Conservation (phyloP, 2,329 filamentous ascomycete genomes). For the Penicillium olsonii region DNA sequence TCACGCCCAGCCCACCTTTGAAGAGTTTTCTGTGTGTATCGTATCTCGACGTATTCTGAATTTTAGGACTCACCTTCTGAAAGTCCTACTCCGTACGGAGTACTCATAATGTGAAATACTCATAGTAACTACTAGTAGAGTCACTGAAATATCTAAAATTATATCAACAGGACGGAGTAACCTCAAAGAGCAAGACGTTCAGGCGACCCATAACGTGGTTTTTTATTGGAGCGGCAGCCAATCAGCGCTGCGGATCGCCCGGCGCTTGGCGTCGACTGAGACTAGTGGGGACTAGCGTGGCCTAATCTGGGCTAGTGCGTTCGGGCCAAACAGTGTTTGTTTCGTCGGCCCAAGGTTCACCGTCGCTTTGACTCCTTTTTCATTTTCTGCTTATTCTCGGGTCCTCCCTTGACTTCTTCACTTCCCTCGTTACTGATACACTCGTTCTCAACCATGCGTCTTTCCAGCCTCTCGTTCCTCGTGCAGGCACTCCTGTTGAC, state of each 20-base stretch:
- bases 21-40: background rate
- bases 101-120: too few species aligned
- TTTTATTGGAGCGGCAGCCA: background rate
- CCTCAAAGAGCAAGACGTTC: background rate
- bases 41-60: background rate
- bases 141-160: background rate
- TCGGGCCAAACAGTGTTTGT: constrained; percentile 1
- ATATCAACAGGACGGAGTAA: background rate
- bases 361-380: constrained; percentile 13
- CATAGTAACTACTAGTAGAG: too few species aligned
- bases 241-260: background rate
- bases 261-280: background rate
- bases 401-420: constrained; percentile 1
- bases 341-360: background rate
- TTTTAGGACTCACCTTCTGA: background rate
- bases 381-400: constrained; percentile 10
- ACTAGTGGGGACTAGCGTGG: constrained; percentile 1
- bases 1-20: constrained; percentile 1
- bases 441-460: constrained; percentile 31
- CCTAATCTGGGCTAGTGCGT: constrained; percentile 1
- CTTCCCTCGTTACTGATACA: constrained; percentile 12
- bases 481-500: constrained; percentile 36
- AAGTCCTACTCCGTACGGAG: too few species aligned
- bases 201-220: constrained; percentile 6
- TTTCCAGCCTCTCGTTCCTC: constrained; percentile 33